Evolutionary conservation across 129 eudicot genomes (phyloP), one percentile per base, ranked within the genome.

Genomic region (Centrapalus pauciflorus): DNA sequence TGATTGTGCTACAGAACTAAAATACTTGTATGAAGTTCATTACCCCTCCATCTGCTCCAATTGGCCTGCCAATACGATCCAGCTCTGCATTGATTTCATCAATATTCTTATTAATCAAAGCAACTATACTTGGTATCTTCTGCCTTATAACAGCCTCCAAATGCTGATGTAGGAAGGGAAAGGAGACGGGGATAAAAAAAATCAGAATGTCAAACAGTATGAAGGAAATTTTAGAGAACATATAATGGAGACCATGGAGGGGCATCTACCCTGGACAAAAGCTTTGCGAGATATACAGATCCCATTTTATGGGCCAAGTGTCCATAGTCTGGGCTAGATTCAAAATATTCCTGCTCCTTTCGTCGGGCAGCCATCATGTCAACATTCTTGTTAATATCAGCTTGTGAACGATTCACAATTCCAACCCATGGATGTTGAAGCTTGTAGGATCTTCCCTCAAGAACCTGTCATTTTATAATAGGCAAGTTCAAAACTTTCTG

Each of bases 361-460:
- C 86, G 67, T 58, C 99, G 92, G 46, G 97, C 99, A 67, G 81
- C 62, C 51, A 81, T 59, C 96, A 94, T 94, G 79, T 94, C 88
- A 48, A 94, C 99, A 69, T 84, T 86, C 81, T 84, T 94, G 90
- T 94, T 89, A 50, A 94, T 94, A 74, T 94, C 99, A 80, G 99
- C 96, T 86, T 94, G 99, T 71, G 99, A 94, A 51, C 99, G 95
- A 60, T 94, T 94, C 77, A 94, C 99, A 34, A 94, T 84, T 66
- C 99, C 99, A 61, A 94, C 99, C 99, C 99, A 94, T 56, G 96
- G 99, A 86, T 94, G 96, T 68, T 79, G 87, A 60, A 94, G 96
- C 79, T 77, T 84, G 81, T 94, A 94, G 55, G 99, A 77, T 79
- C 96, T 86, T 60, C 99, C 99, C 74, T 94, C 99, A 70, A 94